These are phyloP conservation scores for Schoenoplectus tabernaemontani DNA, from an alignment of 202 grass and related monocot species.

Conservation along the genomic window DNA sequence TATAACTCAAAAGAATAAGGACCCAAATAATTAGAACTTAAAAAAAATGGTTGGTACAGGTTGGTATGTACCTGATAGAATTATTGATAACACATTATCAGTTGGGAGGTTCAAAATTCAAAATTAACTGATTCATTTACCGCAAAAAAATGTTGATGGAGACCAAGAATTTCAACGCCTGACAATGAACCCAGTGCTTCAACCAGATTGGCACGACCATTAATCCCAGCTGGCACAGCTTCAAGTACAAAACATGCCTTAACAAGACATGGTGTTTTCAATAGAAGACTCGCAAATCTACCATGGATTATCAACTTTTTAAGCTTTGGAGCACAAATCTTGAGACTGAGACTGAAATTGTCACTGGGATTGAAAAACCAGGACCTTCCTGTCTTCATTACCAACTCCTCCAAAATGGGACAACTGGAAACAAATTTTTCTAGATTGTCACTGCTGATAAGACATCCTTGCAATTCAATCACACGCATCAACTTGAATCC, in stretches of 20 bases:
- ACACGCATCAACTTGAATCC: conserved; percentile 31
- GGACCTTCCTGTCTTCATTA: conserved; percentile 18
- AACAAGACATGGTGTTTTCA: conserved; percentile 34
- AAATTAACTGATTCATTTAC: conserved; percentile 24
- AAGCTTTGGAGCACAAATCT: conserved; percentile 41
- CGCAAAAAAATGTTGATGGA: conserved; percentile 18
- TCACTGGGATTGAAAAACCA: not conserved
- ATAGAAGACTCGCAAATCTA: conserved; percentile 28
- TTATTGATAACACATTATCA: not conserved
- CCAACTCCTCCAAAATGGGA: conserved; percentile 28
- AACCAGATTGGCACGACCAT: conserved; percentile 28
- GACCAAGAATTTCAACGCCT: conserved; percentile 30
- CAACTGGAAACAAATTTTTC: conserved; percentile 35
- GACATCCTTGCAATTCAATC: conserved; percentile 25
- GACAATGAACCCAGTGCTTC: conserved; percentile 28
- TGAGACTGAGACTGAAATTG: conserved; percentile 34
- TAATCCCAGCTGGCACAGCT: not conserved
- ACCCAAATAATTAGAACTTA: not conserved
- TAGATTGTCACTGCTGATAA: conserved; percentile 11
- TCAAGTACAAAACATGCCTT: conserved; percentile 12
- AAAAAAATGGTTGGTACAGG: too few relatives aligned
- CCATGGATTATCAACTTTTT: conserved; percentile 31
- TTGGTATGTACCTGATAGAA: not conserved
- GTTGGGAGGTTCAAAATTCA: conserved; percentile 9
- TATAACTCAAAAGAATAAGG: not conserved